Evolutionary conservation across 139 green algal genomes (phyloP).

Genomic region (Tetraselmis striata): DNA sequence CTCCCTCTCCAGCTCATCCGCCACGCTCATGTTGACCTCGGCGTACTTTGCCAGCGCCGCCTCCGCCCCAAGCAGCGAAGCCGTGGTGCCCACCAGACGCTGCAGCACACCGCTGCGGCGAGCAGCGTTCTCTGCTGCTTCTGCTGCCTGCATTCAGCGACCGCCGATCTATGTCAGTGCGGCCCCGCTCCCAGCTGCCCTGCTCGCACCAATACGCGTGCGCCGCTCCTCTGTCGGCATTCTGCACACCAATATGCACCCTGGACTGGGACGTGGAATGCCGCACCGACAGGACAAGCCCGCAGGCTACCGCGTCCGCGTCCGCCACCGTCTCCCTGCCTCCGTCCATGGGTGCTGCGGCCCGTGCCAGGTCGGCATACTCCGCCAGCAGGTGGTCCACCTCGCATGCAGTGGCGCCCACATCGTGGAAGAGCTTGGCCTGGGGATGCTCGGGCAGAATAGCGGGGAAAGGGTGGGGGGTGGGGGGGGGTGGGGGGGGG

Average conservation of each 20-base stretch:
- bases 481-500: too few relatives aligned
- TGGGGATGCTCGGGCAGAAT: not conserved
- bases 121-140: not conserved
- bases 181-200: too few relatives aligned
- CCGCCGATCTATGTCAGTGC: not conserved
- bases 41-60: not conserved
- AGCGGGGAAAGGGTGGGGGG: too few relatives aligned
- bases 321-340: not conserved
- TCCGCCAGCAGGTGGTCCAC: not conserved
- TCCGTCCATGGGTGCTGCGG: not conserved
- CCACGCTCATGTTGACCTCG: not conserved
- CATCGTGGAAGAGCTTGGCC: not conserved
- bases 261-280: not conserved
- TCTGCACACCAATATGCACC: not conserved
- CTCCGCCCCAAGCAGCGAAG: not conserved
- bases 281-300: not conserved
- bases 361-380: not conserved
- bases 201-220: too few relatives aligned
- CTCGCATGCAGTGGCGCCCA: not conserved
- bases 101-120: not conserved
- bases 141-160: not conserved
- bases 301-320: too few relatives aligned
- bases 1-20: not conserved
- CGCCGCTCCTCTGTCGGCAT: not conserved
- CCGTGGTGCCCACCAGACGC: not conserved